Percentiles rank a stretch among this genome's conserved stretches.
phyloP scores from a whole-genome alignment of 768 basidiomycete species.

The Mycena indigotica region DNA sequence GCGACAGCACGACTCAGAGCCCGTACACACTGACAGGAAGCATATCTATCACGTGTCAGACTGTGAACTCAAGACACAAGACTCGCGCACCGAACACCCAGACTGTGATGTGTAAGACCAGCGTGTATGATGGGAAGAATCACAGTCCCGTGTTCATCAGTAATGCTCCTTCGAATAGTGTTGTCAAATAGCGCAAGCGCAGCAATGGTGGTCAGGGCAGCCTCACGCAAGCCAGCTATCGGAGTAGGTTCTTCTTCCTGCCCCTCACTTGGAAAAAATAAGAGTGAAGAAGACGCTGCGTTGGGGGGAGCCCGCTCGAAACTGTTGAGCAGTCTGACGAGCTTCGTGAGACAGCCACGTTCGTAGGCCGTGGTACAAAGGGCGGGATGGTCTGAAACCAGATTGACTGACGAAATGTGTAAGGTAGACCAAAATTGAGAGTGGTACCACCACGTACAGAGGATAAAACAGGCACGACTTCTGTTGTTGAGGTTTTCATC shows the following conservation, averaged over 20 bases:
- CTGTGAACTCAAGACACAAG: no score
- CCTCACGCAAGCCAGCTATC: constrained; percentile 63
- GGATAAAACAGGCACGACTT: constrained; percentile 73
- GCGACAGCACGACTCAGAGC: constrained; percentile 79
- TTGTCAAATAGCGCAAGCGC: constrained; percentile 73
- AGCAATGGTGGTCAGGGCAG: constrained; percentile 72
- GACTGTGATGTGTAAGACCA: constrained; percentile 60
- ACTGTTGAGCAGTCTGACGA: constrained; percentile 41
- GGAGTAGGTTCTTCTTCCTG: constrained; percentile 74
- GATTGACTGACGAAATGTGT: constrained; percentile 46
- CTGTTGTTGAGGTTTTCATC: constrained; percentile 44
- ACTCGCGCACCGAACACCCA: constrained; percentile 80
- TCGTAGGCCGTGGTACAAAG: constrained; percentile 72
- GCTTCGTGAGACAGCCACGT: constrained; percentile 61
- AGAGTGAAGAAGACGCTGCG: constrained; percentile 53
- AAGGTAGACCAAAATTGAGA: neutral
- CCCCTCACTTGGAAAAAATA: constrained; percentile 44
- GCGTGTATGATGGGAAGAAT: constrained; percentile 50
- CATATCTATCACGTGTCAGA: no score
- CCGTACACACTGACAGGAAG: constrained; percentile 83
- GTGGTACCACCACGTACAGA: constrained; percentile 52
- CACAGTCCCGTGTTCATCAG: constrained; percentile 49
- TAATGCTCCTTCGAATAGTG: constrained; percentile 68
- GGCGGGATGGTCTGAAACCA: constrained; percentile 70
- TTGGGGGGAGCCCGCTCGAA: constrained; percentile 33